Evolutionary conservation across 805 yeast species (phyloP).

Genomic region (Candida silvatica): DNA sequence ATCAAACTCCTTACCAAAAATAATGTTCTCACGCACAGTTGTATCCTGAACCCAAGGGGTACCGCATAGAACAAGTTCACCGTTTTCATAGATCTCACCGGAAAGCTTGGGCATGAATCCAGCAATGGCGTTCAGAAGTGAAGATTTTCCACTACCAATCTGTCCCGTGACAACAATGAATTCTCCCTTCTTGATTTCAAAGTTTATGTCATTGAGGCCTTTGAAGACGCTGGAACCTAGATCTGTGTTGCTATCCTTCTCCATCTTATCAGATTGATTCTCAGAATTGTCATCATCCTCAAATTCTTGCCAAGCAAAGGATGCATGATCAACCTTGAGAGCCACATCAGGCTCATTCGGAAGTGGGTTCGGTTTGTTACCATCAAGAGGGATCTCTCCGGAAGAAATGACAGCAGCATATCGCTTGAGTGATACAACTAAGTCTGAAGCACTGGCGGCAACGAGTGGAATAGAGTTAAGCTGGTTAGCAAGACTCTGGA

Average conservation of each 20-base stretch:
- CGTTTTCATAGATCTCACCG: conserved; percentile 48
- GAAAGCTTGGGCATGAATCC: conserved; percentile 55
- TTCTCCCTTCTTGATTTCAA: conserved; percentile 53
- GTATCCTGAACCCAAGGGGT: conserved; percentile 80
- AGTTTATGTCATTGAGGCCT: conserved; percentile 43
- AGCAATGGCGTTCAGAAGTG: conserved; percentile 59
- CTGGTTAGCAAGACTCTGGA: conserved; percentile 51
- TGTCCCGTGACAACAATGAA: conserved; percentile 70
- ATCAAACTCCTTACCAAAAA: conserved; percentile 54
- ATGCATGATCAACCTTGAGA: conserved; percentile 42
- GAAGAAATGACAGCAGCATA: conserved; percentile 41
- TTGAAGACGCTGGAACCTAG: conserved; percentile 17
- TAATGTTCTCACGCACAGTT: conserved; percentile 65
- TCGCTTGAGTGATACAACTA: conserved; percentile 50
- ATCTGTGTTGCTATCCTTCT: too few species aligned
- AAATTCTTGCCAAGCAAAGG: conserved; percentile 60
- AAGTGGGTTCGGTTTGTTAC: conserved; percentile 12
- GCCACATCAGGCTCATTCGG: conserved; percentile 29
- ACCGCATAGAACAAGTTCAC: conserved; percentile 47
- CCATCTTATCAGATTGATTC: too few species aligned
- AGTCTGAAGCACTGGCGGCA: conserved; percentile 57
- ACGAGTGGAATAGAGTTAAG: conserved; percentile 66
- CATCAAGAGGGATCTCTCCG: conserved; percentile 29
- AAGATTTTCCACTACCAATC: conserved; percentile 61
- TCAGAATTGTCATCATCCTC: conserved; percentile 8